Percentiles rank a stretch among this genome's conserved stretches.
These are phyloP conservation scores for Pythium brassicae DNA, from an alignment of 352 stramenopile species.

Conservation along the genomic window DNA sequence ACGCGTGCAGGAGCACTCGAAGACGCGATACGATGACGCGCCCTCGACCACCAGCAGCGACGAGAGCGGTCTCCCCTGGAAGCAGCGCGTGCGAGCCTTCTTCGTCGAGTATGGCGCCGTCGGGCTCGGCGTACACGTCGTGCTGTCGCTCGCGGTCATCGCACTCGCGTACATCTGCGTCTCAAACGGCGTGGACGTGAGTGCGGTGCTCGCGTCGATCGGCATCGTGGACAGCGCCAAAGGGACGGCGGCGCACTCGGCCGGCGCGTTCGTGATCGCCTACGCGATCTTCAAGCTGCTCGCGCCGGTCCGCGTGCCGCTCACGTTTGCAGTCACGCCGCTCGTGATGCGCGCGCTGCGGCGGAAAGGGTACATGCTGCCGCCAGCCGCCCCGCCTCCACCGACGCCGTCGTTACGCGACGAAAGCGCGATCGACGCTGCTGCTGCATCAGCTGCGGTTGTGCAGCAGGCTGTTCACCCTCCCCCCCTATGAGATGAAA, in stretches of 20 bases:
- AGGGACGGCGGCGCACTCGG: constrained; percentile 45
- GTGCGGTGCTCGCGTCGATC: constrained; percentile 34
- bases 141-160: constrained; percentile 67
- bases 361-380: constrained; percentile 65
- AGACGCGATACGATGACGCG: not conserved
- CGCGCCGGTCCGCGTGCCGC: constrained; percentile 64
- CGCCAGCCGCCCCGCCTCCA: constrained; percentile 1
- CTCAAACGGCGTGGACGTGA: constrained; percentile 66
- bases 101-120: constrained; percentile 75
- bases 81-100: constrained; percentile 67
- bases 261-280: constrained; percentile 68
- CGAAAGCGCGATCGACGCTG: not conserved
- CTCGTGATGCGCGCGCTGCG: constrained; percentile 64
- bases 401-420: not conserved
- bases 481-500: too few species aligned
- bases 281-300: constrained; percentile 82
- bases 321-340: constrained; percentile 77
- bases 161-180: constrained; percentile 66
- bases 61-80: constrained; percentile 55
- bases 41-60: not conserved
- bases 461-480: too few species aligned
- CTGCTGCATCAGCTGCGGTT: not conserved
- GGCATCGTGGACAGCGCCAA: constrained; percentile 35
- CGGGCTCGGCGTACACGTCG: constrained; percentile 61
- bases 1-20: not conserved